Percentiles rank a stretch among this genome's conserved stretches.
These are phyloP conservation scores for Fusarium chuoi DNA, from an alignment of 2,329 filamentous ascomycete genomes.

Conservation along the genomic window DNA sequence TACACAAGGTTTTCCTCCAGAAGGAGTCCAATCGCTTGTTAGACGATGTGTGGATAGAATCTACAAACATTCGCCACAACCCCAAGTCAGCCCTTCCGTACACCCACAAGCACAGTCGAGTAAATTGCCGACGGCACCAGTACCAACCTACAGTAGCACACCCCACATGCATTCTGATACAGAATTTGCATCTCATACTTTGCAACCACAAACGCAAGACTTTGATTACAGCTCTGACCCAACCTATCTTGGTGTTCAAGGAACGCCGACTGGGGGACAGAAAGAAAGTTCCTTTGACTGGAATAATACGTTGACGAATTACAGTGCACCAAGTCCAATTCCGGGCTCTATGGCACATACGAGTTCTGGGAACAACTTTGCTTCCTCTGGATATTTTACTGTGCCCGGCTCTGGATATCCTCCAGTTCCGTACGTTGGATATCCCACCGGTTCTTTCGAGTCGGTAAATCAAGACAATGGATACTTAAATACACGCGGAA, in stretches of 20 bases:
- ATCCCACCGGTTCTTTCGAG: background rate
- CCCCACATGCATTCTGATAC: fast-evolving
- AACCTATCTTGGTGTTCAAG: no score
- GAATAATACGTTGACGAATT: background rate
- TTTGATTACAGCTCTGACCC: no score
- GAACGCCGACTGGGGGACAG: background rate
- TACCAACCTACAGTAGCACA: fast-evolving
- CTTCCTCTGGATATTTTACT: fast-evolving
- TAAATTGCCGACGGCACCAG: background rate
- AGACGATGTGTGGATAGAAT: background rate
- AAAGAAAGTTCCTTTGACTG: background rate
- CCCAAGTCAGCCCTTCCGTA: fast-evolving
- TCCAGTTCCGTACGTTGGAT: background rate
- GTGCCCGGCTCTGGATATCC: background rate
- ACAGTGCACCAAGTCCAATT: background rate
- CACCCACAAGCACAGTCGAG: background rate
- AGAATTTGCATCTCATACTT: background rate
- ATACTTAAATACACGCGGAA: no score
- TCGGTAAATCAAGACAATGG: background rate
- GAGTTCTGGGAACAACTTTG: background rate
- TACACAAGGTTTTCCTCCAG: background rate
- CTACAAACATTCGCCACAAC: background rate
- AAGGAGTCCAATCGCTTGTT: no score
- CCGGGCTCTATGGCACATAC: background rate
- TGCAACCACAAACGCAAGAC: background rate